Evolutionary conservation across 2,329 filamentous ascomycete species (phyloP), one percentile per base, ranked within the genome.

Genomic region (Pseudogymnoascus sp.): DNA sequence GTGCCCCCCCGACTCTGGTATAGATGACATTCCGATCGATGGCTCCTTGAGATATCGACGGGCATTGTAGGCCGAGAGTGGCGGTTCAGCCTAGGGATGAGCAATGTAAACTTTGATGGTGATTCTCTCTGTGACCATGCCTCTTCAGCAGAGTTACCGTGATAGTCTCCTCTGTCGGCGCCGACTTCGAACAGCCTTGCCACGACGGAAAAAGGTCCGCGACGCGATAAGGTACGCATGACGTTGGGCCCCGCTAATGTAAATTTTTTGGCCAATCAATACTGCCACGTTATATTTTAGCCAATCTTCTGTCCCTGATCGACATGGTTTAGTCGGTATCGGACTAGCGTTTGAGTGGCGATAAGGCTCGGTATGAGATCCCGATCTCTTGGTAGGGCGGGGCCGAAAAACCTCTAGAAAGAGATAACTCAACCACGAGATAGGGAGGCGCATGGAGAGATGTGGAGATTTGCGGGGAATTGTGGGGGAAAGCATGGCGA

Each of bases 1-100:
- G 25, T 56, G 46, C 0, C n/a, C 46, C 25, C 46, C 59, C 16
- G 59, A 37, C 23, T 42, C 59, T 23, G 46, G 12, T 56, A 56
- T 56, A 34, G 46, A 56, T 60, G 0, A 56, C 46, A 56, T 56
- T 56, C 46, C 46, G 46, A 56, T 56, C 46, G 46, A 56, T 56
- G 46, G 46, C 46, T 56, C 46, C 46, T 56, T 18, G 46, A 31
- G 46, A 56, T 56, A 56, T 56, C 46, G 46, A 56, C 46, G 46
- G 46, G 46, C 46, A 56, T 56, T 56, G 25, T 56, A 56, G 46
- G 46, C 25, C 46, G n/a, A 56, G 25, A 56, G 25, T 34, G 46
- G 46, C 46, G 25, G 46, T 56, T 56, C 46, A 18, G 46, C 46
- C 46, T 31, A 18, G 46, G 46, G 25, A 34, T 18, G 25, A 56